These are phyloP conservation scores for Calendula officinalis DNA, from an alignment of 129 eudicot genomes.

Conservation along the genomic window DNA sequence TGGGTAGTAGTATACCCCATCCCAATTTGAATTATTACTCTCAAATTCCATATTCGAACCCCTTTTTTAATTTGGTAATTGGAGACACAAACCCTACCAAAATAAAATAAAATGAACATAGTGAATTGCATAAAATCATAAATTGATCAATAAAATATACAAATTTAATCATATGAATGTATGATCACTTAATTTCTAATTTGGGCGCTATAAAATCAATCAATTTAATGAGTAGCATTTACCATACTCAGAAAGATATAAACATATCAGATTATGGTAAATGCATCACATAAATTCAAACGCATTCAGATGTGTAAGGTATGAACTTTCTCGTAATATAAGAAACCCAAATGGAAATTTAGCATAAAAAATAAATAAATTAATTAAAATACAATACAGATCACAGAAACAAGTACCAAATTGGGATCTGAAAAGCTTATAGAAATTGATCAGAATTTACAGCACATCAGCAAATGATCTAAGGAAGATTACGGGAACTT, in stretches of 20 bases:
- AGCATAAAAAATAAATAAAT: neutral
- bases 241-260: neutral
- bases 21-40: conserved; percentile 60
- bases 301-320: conserved; percentile 10
- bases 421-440: conserved; percentile 23
- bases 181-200: neutral
- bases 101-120: neutral
- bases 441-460: neutral
- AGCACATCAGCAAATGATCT: neutral
- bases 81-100: conserved; percentile 75
- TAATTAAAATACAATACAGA: neutral
- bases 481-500: neutral
- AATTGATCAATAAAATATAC: neutral
- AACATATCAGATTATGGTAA: neutral
- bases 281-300: conserved; percentile 6
- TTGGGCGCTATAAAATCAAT: neutral
- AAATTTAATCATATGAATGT: neutral
- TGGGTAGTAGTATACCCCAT: conserved; percentile 72
- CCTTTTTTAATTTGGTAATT: conserved; percentile 25
- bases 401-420: conserved; percentile 14
- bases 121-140: neutral
- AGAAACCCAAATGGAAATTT: conserved; percentile 14
- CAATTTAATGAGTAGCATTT: neutral
- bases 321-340: neutral
- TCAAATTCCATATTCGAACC: conserved; percentile 60